Evolutionary conservation across 495 filamentous ascomycete genomes (phyloP), one percentile per base, ranked within the genome.

Genomic region (Clohesyomyces aquaticus): DNA sequence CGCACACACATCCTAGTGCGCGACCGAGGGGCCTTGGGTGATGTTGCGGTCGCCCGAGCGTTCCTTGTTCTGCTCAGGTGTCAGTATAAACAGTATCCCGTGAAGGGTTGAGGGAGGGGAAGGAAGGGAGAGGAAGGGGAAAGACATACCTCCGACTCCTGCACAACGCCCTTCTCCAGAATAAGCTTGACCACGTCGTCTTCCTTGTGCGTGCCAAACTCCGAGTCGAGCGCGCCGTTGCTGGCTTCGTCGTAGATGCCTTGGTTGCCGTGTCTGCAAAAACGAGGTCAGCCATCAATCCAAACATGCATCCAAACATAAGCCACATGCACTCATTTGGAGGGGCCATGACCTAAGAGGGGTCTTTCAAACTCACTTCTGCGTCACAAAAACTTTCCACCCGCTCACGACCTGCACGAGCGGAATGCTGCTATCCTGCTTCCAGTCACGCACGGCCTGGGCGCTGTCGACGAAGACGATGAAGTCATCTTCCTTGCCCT

Each of bases 341-440:
- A 29, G 61, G 41, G 28, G 46, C 8, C 8, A 47, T 35, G 3
- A 16, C 21, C 12, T 50, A 25, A 32, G 64, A 71, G 28, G 26
- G 46, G 38, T 23, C 27, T 18, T n/a, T n/a, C 14, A 54, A 56
- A 80, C 90, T 76, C 84, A 98, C 94, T 87, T 91, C 76, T 96
- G 89, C 35, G 92, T 94, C 1, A 88, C 80, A 65, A 97, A 96
- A 70, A 98, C 81, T 83, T 96, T 89, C 82, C 88, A 98, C 11
- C 89, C 83, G 55, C 86, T 89, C 25, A 96, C 81, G n/a, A 98
- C 91, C 65, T 96, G 83, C 1, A 87, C 81, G 21, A 98, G 77
- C 12, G 94, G 88, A 41, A 92, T 80, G 10, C 83, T 86, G 70
- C 85, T 85, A 79, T 98, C 93, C 16, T 76, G 78, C 77, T 84